A percentile compares a stretch with the other conserved stretches of the same genome.
phyloP scores from a whole-genome alignment of 352 stramenopile species.

The Plasmopara muralis region DNA sequence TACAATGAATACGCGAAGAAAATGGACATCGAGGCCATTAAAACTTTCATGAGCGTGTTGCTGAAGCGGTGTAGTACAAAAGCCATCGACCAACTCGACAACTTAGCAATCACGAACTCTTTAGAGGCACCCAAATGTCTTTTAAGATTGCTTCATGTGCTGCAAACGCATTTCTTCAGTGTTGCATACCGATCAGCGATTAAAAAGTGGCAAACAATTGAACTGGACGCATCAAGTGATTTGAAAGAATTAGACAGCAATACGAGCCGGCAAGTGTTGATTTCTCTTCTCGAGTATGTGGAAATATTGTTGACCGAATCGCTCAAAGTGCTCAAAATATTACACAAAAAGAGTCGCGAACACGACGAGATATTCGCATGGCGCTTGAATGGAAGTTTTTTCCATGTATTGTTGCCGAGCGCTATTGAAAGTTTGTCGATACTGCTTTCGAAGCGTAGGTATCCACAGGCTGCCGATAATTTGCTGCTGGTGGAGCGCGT shows the following conservation, averaged over 20 bases:
- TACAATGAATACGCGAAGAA: slow-evolving; percentile 2
- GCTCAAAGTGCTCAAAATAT: slow-evolving; percentile 31
- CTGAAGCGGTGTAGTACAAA: slow-evolving; percentile 18
- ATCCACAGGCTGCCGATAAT: slow-evolving; percentile 1
- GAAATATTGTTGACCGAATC: slow-evolving; percentile 31
- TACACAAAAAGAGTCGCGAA: slow-evolving; percentile 47
- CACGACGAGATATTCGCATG: slow-evolving; percentile 47
- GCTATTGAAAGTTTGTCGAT: slow-evolving; percentile 42
- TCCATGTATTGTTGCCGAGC: slow-evolving; percentile 36
- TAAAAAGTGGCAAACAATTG: neutral
- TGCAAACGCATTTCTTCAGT: slow-evolving; percentile 41
- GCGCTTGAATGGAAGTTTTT: slow-evolving; percentile 44
- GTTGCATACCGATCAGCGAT: slow-evolving; percentile 14
- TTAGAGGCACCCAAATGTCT: slow-evolving; percentile 21
- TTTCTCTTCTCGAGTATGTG: slow-evolving; percentile 33
- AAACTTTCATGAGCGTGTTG: slow-evolving; percentile 20
- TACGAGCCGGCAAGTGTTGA: slow-evolving; percentile 16
- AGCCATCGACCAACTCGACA: slow-evolving; percentile 16
- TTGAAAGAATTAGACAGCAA: neutral
- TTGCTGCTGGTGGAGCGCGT: slow-evolving; percentile 31
- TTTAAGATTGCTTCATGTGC: slow-evolving; percentile 26
- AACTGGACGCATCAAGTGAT: neutral
- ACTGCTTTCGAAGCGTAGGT: slow-evolving; percentile 10
- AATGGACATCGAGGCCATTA: slow-evolving; percentile 11
- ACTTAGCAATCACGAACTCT: slow-evolving; percentile 17